Conservation (phyloP, 2,329 filamentous ascomycete species). For the Diaporthe citriasiana region DNA sequence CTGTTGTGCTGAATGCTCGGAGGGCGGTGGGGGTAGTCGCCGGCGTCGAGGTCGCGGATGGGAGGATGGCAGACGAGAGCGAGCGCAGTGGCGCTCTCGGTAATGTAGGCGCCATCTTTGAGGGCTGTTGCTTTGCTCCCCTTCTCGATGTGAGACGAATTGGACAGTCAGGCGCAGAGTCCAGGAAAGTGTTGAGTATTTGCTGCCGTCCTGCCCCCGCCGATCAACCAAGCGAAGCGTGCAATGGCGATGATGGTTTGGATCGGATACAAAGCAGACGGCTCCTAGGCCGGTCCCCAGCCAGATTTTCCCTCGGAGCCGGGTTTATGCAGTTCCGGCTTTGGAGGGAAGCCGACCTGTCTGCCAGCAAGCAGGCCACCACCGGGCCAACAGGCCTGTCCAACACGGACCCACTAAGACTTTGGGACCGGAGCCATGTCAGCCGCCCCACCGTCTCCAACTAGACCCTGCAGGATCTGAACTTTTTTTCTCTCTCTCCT, state of each 20-base stretch:
- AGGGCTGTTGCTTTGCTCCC: background rate
- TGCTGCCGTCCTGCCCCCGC: conserved; percentile 35
- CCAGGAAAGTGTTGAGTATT: background rate
- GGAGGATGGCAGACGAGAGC: conserved; percentile 40
- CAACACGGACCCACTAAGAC: conserved; percentile 13
- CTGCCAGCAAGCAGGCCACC: background rate
- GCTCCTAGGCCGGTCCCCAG: conserved; percentile 5
- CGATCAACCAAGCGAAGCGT: conserved; percentile 21
- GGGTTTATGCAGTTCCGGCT: conserved; percentile 34
- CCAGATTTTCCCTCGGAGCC: conserved; percentile 35
- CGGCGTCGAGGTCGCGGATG: conserved; percentile 16
- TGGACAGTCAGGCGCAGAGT: background rate
- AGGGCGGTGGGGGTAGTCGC: conserved; percentile 7
- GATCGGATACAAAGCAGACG: background rate
- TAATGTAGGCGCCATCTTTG: conserved; percentile 48
- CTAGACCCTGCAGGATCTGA: conserved; percentile 39
- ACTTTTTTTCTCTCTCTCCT: conserved; percentile 33
- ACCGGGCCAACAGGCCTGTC: background rate
- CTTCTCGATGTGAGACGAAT: background rate
- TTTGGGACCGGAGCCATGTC: conserved; percentile 19
- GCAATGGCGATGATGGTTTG: conserved; percentile 31
- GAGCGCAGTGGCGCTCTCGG: conserved; percentile 46
- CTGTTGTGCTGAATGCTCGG: conserved; percentile 47
- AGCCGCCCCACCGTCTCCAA: conserved; percentile 32
- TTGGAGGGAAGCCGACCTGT: background rate